Evolutionary conservation across 2,329 filamentous ascomycete genomes (phyloP), one percentile per base, ranked within the genome.

Genomic region (Colletotrichum phormii): DNA sequence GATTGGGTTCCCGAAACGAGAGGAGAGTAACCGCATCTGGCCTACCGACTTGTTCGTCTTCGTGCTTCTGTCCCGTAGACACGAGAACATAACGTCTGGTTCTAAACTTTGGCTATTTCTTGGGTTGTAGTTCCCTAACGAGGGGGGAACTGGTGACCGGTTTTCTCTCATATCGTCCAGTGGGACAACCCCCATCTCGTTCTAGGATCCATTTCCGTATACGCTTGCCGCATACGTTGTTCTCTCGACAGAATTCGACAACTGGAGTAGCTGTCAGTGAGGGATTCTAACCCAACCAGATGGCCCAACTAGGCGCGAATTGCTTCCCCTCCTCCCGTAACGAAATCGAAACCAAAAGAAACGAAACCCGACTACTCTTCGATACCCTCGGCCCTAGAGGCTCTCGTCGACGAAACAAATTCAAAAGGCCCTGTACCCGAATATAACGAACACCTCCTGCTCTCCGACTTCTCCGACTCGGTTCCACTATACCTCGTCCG

Each of bases 331-430:
- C 37, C 37, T 42, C 15, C 37, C 37, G 6, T 82, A 92, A 92
- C 84, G 86, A 88, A 70, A 89, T 91, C 74, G 92, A 91, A 77
- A 87, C 90, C 80, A 90, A 86, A 86, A 58, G 85, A 88, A 93
- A 94, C 81, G 92, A 94, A 82, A 89, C 89, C 72, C 89, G 91
- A 78, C 88, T 92, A 71, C 84, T 94, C 67, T 92, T 87, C 76
- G 92, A 94, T 78, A 86, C 94, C 54, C 85, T 93, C 64, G 92
- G 92, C 61, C 86, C 37, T 94, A n/a, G 91, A 92, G 78, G 88
- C 78, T 31, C 83, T 89, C 5, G 89, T 92, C 64, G 90, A 93
- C 77, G 89, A 92, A 77, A 92, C 92, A 76, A 91, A 90, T 18
- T 89, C 88, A 81, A 90, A 88, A 73, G 64, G 66, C 37, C 3